phyloP scores from a whole-genome alignment of 192 early-diverging fungal genomes.

The Coemansia asiatica region DNA sequence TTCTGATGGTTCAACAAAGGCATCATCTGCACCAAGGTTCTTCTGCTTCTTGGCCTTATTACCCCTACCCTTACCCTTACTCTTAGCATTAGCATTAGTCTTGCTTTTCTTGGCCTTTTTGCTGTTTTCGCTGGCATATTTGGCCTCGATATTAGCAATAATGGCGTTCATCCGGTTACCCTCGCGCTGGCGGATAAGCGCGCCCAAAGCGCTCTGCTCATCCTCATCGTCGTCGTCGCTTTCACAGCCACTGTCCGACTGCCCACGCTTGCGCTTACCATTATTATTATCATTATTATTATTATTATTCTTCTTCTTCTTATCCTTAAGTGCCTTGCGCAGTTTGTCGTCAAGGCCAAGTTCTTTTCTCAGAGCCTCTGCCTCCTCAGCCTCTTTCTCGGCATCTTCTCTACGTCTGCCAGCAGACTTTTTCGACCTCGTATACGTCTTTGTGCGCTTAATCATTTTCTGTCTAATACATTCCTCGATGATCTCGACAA shows the following conservation, averaged over 20 bases:
- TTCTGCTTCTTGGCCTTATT: conserved; percentile 3
- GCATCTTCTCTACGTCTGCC: conserved; percentile 59
- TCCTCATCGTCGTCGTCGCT: conserved; percentile 19
- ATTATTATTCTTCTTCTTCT: no score
- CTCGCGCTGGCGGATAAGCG: conserved; percentile 60
- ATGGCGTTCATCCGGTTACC: conserved; percentile 56
- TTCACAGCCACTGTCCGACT: background rate
- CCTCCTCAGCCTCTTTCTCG: conserved; percentile 62
- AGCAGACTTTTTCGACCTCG: conserved; percentile 55
- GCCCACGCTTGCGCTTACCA: conserved; percentile 26
- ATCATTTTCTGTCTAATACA: conserved; percentile 63
- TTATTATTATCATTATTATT: conserved; percentile 47
- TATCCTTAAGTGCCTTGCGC: conserved; percentile 47
- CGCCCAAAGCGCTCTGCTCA: conserved; percentile 48
- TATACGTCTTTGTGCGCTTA: conserved; percentile 56
- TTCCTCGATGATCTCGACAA: conserved; percentile 61
- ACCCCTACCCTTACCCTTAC: background rate
- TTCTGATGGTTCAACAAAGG: conserved; percentile 55
- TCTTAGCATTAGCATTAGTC: conserved; percentile 6
- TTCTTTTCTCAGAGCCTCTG: conserved; percentile 60
- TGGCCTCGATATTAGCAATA: conserved; percentile 61
- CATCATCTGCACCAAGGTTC: background rate
- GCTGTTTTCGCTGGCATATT: conserved; percentile 38
- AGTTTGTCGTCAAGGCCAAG: conserved; percentile 62
- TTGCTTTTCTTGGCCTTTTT: conserved; percentile 20